Evolutionary conservation across 495 filamentous ascomycete genomes (phyloP).

Genomic region (Daldinia vernicosa): DNA sequence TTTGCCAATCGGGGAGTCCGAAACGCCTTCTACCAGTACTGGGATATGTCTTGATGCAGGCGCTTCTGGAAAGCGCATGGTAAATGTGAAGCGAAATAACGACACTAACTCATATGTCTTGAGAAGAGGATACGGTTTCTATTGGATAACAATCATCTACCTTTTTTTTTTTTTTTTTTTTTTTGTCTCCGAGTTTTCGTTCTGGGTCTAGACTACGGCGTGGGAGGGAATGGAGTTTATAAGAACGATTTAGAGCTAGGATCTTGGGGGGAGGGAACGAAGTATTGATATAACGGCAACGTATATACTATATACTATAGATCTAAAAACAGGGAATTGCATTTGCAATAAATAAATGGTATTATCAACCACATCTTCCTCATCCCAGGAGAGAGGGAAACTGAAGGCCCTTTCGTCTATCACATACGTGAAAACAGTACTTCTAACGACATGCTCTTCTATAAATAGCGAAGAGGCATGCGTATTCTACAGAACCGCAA

Average conservation of each 20-base stretch:
- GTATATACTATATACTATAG: constrained; percentile 2
- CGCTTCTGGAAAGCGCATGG: neutral
- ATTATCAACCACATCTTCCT: neutral
- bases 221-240: neutral
- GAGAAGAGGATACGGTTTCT: neutral
- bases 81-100: neutral
- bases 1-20: constrained; percentile 11
- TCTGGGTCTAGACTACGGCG: neutral
- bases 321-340: neutral
- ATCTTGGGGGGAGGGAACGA: neutral
- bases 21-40: neutral
- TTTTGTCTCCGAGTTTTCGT: neutral
- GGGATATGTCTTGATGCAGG: neutral
- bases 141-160: neutral
- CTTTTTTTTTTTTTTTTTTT: too few species aligned
- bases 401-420: too few species aligned
- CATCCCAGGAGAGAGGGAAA: neutral
- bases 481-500: too few species aligned
- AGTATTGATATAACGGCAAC: neutral
- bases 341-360: neutral
- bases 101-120: neutral
- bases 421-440: too few species aligned
- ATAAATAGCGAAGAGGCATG: too few species aligned
- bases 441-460: too few species aligned
- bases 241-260: neutral